Conservation (phyloP, 1,139 yeast species). For the Lodderomyces orthopsilosis region DNA sequence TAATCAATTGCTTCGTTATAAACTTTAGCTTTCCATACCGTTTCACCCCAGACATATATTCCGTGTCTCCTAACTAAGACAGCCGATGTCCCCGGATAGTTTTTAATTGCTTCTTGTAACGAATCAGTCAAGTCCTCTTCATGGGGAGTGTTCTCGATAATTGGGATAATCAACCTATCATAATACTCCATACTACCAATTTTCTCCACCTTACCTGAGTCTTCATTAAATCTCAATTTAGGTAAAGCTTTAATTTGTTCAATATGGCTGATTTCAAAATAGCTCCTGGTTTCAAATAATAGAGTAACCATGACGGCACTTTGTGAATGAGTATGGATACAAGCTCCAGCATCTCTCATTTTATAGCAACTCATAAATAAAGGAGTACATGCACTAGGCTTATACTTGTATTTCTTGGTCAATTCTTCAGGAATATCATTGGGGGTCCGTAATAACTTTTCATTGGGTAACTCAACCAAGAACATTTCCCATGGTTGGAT, state of each 20-base stretch:
- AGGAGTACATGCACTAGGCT: constrained; percentile 94
- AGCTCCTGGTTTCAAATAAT: constrained; percentile 56
- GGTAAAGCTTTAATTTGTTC: constrained; percentile 96
- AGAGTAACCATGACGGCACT: constrained; percentile 80
- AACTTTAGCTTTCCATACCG: constrained; percentile 88
- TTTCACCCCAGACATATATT: constrained; percentile 92
- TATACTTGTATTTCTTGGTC: constrained; percentile 48
- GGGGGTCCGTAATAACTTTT: constrained; percentile 61
- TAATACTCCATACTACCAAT: constrained; percentile 67
- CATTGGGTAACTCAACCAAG: constrained; percentile 60
- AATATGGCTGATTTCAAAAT: constrained; percentile 72
- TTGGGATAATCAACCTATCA: constrained; percentile 80
- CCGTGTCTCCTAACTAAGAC: constrained; percentile 93
- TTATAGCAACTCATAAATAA: constrained; percentile 75
- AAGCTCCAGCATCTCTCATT: constrained; percentile 79
- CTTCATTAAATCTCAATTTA: constrained; percentile 27
- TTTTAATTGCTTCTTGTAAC: constrained; percentile 58
- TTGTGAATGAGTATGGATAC: constrained; percentile 93
- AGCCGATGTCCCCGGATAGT: constrained; percentile 78
- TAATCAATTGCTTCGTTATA: constrained; percentile 93
- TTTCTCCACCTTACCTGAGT: constrained; percentile 50
- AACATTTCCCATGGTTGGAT: constrained; percentile 81
- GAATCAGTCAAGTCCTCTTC: constrained; percentile 81
- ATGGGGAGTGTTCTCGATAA: constrained; percentile 84
- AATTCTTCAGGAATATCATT: constrained; percentile 39